Conservation (phyloP, 2,329 filamentous ascomycete species). For the Elsinoe necatrix region DNA sequence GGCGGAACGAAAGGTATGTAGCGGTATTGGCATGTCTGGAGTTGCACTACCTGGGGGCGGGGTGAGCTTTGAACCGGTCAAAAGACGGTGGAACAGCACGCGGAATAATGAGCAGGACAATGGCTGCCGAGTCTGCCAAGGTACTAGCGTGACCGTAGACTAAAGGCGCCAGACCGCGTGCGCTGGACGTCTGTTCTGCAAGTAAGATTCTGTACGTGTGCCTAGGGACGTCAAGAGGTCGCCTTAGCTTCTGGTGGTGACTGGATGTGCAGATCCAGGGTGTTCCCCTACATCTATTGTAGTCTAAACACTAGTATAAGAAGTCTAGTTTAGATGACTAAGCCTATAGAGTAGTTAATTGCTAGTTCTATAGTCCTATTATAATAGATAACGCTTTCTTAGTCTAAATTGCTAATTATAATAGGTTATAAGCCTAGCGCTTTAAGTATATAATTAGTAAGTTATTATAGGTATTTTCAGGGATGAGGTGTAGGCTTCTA, state of each 20-base stretch:
- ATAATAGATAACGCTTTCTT: too few relatives aligned
- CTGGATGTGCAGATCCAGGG: conserved; percentile 6
- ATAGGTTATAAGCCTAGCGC: too few relatives aligned
- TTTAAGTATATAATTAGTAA: too few relatives aligned
- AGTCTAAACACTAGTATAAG: too few relatives aligned
- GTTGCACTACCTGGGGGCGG: conserved; percentile 7
- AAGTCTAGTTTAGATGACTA: too few relatives aligned
- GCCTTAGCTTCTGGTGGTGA: conserved; percentile 10
- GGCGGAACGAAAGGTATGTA: background rate
- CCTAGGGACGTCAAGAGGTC: conserved; percentile 4
- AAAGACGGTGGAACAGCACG: conserved; percentile 4
- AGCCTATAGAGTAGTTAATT: too few relatives aligned
- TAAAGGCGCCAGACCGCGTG: background rate
- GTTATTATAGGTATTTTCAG: too few relatives aligned
- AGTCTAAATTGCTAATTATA: too few relatives aligned
- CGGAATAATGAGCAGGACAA: background rate
- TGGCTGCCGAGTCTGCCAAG: background rate
- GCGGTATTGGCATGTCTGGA: conserved; percentile 12
- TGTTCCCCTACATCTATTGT: too few relatives aligned
- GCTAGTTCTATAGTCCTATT: too few relatives aligned
- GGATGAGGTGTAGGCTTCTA: too few relatives aligned
- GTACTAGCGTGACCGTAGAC: background rate
- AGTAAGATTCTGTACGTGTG: background rate
- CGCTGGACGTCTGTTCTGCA: background rate
- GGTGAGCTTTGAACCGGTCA: background rate